Conservation (phyloP, 2,329 filamentous ascomycete genomes). For the Neurospora sp. region DNA sequence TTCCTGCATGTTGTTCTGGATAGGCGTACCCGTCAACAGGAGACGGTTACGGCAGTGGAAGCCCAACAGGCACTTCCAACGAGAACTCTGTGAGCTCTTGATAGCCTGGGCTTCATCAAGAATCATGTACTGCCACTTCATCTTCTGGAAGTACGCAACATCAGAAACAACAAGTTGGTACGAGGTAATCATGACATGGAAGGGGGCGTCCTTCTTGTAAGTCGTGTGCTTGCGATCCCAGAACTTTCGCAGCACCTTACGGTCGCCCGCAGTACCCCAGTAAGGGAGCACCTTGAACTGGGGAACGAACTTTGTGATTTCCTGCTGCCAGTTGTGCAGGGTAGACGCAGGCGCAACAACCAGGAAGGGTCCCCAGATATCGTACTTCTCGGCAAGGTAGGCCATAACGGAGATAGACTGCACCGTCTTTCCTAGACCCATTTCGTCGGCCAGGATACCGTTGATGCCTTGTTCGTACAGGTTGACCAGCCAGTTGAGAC, state of each 20-base stretch:
- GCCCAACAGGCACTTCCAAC: slow-evolving; percentile 89
- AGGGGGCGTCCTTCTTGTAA: slow-evolving; percentile 84
- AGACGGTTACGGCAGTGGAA: slow-evolving; percentile 95
- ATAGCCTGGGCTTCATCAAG: slow-evolving; percentile 97
- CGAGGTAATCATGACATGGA: slow-evolving; percentile 93
- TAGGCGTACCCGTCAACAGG: slow-evolving; percentile 88
- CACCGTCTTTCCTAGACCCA: slow-evolving; percentile 98
- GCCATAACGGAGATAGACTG: slow-evolving; percentile 99
- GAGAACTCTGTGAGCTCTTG: slow-evolving; percentile 91
- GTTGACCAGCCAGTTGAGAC: slow-evolving; percentile 98
- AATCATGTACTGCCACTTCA: slow-evolving; percentile 99
- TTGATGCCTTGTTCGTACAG: slow-evolving; percentile 99
- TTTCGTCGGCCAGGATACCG: slow-evolving; percentile 95
- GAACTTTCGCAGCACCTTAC: slow-evolving; percentile 94
- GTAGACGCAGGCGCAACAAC: slow-evolving; percentile 95
- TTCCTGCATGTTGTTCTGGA: slow-evolving; percentile 99
- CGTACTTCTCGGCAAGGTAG: slow-evolving; percentile 92
- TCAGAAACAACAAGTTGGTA: slow-evolving; percentile 97
- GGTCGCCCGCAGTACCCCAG: slow-evolving; percentile 89
- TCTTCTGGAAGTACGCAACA: slow-evolving; percentile 96
- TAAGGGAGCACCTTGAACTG: slow-evolving; percentile 92
- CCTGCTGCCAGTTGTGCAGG: slow-evolving; percentile 98
- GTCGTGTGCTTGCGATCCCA: slow-evolving; percentile 98
- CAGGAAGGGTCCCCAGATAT: slow-evolving; percentile 95
- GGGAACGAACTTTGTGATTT: slow-evolving; percentile 90